Evolutionary conservation across 495 filamentous ascomycete species (phyloP), one percentile per base, ranked within the genome.

Genomic region (Penicillium tannophilum): DNA sequence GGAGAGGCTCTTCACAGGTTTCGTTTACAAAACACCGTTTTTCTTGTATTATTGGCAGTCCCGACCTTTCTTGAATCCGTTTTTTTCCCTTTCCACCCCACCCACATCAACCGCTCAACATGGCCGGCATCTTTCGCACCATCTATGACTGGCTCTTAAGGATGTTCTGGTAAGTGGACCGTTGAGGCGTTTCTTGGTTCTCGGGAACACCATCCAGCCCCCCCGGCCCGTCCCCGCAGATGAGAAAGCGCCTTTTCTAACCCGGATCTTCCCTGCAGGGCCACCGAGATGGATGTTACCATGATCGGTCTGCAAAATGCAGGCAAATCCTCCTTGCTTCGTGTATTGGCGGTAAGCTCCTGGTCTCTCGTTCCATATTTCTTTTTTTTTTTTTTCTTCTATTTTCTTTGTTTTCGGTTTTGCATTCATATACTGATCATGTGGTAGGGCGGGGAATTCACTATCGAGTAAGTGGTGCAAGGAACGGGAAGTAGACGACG

Each of bases 261-360:
- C 41, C 43, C 42, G 45, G 51, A 47, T 53, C 41, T 51, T 58
- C 47, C 55, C 48, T 66, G 61, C 55, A 98, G 94, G 94, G 90
- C 93, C 58, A 96, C 91, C 41, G 94, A 98, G 82, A 96, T 98
- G 91, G 93, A 98, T 74, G 91, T 98, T 73, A 98, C 94, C 60
- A 96, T 98, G 91, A 95, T 98, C 79, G 94, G 94, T 24, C 79
- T 98, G 72, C 94, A 98, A 72, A 98, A 98, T 78, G 94, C 94
- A 52, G 94, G 94, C 60, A 98, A 98, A 77, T 98, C 94, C 48
- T 97, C 93, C 35, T 75, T 98, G 70, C 81, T 98, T 72, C 84
- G 93, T 54, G 94, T 98, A 58, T 79, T 98, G 59, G 92, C 94
- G 78, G 94, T 98, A 86, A 80, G 89, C 80, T 63, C 56, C 57